Conservation (phyloP, 495 filamentous ascomycete genomes). For the Penicillium odoratum region DNA sequence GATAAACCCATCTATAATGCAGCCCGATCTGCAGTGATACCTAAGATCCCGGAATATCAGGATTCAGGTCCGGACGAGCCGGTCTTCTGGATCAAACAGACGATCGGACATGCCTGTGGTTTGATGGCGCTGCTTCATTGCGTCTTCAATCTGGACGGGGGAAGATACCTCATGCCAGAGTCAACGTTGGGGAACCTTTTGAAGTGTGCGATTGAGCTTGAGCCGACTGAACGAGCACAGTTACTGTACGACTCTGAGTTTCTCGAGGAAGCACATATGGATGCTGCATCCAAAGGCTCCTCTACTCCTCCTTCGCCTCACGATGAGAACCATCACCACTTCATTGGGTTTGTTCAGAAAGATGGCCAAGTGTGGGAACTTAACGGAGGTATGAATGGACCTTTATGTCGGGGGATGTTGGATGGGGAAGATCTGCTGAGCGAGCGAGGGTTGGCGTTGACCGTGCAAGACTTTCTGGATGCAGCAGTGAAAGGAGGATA, state of each 20-base stretch:
- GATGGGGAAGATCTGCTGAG: slow-evolving; percentile 69
- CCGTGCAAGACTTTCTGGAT: slow-evolving; percentile 61
- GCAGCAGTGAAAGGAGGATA: slow-evolving; percentile 51
- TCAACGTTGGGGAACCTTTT: slow-evolving; percentile 32
- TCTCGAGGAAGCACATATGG: slow-evolving; percentile 69
- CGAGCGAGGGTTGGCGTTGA: slow-evolving; percentile 60
- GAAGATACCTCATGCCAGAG: slow-evolving; percentile 35
- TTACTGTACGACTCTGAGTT: slow-evolving; percentile 66
- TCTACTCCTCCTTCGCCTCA: slow-evolving; percentile 63
- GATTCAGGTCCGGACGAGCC: slow-evolving; percentile 53
- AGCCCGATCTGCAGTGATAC: slow-evolving; percentile 32
- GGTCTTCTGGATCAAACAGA: slow-evolving; percentile 65
- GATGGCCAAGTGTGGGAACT: slow-evolving; percentile 74
- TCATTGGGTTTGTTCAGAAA: slow-evolving; percentile 79
- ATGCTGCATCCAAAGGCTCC: slow-evolving; percentile 66
- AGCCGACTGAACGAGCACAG: slow-evolving; percentile 53
- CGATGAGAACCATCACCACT: slow-evolving; percentile 69
- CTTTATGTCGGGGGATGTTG: slow-evolving; percentile 66
- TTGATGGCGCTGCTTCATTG: slow-evolving; percentile 63
- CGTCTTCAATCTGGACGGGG: slow-evolving; percentile 51
- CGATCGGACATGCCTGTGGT: slow-evolving; percentile 65
- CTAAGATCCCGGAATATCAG: slow-evolving; percentile 42
- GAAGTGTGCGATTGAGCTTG: slow-evolving; percentile 33
- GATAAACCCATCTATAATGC: slow-evolving; percentile 46
- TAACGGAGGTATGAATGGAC: slow-evolving; percentile 74